A percentile compares a stretch with the other conserved stretches of the same genome.
Conservation (phyloP, 2,329 filamentous ascomycete genomes). For the Arachnomyces sp. region DNA sequence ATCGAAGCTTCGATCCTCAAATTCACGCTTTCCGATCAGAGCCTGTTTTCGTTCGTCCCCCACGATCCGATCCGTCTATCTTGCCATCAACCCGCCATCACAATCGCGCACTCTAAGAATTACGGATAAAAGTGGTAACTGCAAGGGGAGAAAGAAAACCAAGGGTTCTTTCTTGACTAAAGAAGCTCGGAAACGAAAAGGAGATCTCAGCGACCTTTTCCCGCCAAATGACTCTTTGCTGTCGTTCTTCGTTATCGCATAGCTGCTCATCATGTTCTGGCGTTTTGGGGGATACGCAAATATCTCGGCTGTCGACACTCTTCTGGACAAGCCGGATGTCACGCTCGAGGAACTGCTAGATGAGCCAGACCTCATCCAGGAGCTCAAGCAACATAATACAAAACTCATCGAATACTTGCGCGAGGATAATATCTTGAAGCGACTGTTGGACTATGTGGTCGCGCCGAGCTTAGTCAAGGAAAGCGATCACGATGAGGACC, state of each 20-base stretch:
- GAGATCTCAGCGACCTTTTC: background rate
- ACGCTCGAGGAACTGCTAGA: constrained; percentile 92
- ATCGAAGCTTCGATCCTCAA: too few relatives aligned
- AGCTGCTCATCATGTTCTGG: constrained; percentile 98
- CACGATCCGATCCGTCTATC: too few relatives aligned
- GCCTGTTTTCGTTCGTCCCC: too few relatives aligned
- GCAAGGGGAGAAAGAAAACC: background rate
- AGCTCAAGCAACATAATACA: constrained; percentile 95
- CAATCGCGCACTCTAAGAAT: too few relatives aligned
- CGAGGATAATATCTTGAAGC: constrained; percentile 74
- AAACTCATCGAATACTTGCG: constrained; percentile 95
- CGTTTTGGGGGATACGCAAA: constrained; percentile 98
- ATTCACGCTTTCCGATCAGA: too few relatives aligned
- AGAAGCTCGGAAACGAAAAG: too few relatives aligned
- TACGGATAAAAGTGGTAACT: too few relatives aligned
- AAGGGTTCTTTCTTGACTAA: too few relatives aligned
- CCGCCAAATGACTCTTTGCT: background rate
- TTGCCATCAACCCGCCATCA: too few relatives aligned
- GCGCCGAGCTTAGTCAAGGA: constrained; percentile 55
- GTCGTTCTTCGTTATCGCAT: background rate
- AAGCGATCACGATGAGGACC: constrained; percentile 45
- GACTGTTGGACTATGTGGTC: constrained; percentile 82
- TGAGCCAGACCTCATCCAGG: constrained; percentile 91
- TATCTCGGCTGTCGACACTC: constrained; percentile 90
- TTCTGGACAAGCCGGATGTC: constrained; percentile 92